Conservation (phyloP, 202 grass and related monocot genomes). For the Brachypodium distachyon region DNA sequence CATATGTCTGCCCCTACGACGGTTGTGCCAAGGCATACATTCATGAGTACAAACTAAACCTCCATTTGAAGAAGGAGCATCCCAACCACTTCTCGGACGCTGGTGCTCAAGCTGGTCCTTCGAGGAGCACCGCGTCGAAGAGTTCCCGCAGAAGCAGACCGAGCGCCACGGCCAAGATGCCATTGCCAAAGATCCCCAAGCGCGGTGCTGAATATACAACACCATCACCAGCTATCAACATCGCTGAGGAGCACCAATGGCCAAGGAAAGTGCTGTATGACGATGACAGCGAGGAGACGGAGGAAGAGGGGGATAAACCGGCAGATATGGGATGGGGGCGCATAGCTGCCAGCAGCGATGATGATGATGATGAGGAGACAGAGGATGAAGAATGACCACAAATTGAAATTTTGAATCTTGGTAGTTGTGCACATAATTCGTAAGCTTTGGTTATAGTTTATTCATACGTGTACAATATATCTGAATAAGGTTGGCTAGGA, state of each 20-base stretch:
- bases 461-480: conserved; percentile 29
- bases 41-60: conserved; percentile 95
- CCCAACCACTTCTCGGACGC: conserved; percentile 49
- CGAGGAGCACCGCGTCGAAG: conserved; percentile 26
- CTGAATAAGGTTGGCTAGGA: conserved; percentile 16
- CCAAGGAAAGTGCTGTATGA: conserved; percentile 22
- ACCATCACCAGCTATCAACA: background rate
- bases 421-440: conserved; percentile 23
- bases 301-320: conserved; percentile 53
- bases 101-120: conserved; percentile 33
- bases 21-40: conserved; percentile 85
- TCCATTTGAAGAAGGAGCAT: conserved; percentile 91
- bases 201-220: conserved; percentile 13
- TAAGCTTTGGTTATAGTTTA: conserved; percentile 7
- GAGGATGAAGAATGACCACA: conserved; percentile 70
- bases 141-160: conserved; percentile 42
- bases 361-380: conserved; percentile 61
- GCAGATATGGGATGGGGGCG: conserved; percentile 39
- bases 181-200: conserved; percentile 24
- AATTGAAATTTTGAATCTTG: background rate
- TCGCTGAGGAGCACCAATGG: conserved; percentile 38
- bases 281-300: conserved; percentile 87
- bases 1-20: conserved; percentile 78
- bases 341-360: conserved; percentile 36
- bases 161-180: background rate